Percentiles rank a stretch among this genome's conserved stretches.
Conservation (phyloP, 805 yeast genomes). For the Lipomyces orientalis region DNA sequence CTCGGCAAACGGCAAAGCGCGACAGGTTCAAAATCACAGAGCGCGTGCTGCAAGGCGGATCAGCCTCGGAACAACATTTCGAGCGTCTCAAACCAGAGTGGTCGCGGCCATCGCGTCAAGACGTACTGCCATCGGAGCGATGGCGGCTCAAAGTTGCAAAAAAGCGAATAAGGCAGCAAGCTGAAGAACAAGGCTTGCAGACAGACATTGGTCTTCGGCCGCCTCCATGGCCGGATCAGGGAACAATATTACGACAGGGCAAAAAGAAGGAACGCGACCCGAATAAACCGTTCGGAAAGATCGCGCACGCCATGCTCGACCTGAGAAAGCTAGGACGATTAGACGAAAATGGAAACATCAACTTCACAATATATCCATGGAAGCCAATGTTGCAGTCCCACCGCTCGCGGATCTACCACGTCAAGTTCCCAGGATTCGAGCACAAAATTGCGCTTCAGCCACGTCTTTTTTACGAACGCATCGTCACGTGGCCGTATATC, state of each 20-base stretch:
- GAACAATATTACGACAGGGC: background rate
- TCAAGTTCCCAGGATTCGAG: background rate
- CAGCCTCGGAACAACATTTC: background rate
- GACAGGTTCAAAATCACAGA: background rate
- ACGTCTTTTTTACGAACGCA: background rate
- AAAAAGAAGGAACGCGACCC: background rate
- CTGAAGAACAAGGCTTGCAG: background rate
- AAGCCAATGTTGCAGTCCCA: constrained; percentile 5
- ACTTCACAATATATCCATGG: constrained; percentile 1
- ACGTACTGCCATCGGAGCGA: background rate
- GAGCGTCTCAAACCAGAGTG: background rate
- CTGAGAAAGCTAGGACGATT: background rate
- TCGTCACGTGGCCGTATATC: background rate
- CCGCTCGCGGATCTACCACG: background rate
- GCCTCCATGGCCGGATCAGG: background rate
- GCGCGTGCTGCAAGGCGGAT: background rate
- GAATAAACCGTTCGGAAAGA: background rate
- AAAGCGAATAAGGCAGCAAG: background rate
- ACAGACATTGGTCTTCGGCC: background rate
- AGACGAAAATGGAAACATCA: background rate
- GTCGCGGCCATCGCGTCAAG: background rate
- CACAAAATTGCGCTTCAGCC: background rate
- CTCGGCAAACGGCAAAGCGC: background rate
- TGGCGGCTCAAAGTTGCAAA: background rate
- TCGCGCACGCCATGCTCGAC: background rate